Evolutionary conservation across 2,329 filamentous ascomycete species (phyloP).

Genomic region (Botrytis cinerea): DNA sequence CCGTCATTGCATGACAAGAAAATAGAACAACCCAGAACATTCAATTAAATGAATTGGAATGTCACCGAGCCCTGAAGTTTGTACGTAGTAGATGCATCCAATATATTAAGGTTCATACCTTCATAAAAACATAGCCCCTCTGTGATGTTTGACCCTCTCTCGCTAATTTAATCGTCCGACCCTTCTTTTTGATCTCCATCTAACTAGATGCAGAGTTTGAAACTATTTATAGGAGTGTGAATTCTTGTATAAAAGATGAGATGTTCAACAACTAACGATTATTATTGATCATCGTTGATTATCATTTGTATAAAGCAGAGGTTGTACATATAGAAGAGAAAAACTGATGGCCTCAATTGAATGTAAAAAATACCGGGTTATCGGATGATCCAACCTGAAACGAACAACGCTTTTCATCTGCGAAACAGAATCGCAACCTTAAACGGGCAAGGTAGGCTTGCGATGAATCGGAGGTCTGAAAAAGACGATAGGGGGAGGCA

Average conservation of each 20-base stretch:
- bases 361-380: background rate
- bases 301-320: background rate
- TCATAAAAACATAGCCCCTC: background rate
- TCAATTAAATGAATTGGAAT: background rate
- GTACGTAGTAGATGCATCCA: background rate
- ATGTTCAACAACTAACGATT: background rate
- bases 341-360: background rate
- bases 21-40: background rate
- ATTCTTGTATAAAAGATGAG: background rate
- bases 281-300: background rate
- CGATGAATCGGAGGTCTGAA: background rate
- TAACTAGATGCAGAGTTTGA: background rate
- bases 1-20: background rate
- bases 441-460: background rate
- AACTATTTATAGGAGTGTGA: background rate
- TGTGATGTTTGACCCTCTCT: background rate
- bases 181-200: background rate
- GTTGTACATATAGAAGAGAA: background rate
- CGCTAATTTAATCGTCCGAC: background rate
- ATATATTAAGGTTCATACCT: background rate
- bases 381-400: background rate
- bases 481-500: background rate
- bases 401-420: background rate
- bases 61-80: background rate
- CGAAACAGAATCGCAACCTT: background rate